These are phyloP conservation scores for Termitomyces sp. DNA, from an alignment of 768 basidiomycete species.

Conservation along the genomic window DNA sequence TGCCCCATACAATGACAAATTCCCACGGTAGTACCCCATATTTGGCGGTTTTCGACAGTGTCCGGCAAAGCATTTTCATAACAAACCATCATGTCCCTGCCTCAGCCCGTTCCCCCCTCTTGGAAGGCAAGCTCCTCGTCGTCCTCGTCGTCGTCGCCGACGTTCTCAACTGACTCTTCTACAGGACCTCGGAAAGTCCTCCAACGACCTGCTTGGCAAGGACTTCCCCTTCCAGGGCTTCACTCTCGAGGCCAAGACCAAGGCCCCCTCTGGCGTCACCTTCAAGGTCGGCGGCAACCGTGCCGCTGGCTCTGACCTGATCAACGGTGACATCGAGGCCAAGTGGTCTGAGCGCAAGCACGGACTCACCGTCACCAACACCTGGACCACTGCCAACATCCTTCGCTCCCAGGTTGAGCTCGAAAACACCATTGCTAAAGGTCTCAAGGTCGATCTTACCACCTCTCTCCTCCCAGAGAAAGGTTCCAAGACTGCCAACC, in stretches of 20 bases:
- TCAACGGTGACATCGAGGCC: constrained; percentile 90
- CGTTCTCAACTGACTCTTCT: constrained; percentile 5
- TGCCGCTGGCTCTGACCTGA: constrained; percentile 67
- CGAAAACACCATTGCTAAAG: constrained; percentile 96
- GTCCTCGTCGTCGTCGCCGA: not conserved
- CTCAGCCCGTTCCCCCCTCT: constrained; percentile 94
- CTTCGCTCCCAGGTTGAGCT: constrained; percentile 91
- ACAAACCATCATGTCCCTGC: constrained; percentile 68
- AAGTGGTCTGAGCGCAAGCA: constrained; percentile 91
- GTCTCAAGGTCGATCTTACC: constrained; percentile 91
- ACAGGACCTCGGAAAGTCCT: constrained; percentile 95
- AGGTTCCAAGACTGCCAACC: constrained; percentile 76
- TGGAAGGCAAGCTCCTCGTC: constrained; percentile 72
- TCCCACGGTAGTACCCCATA: constrained; percentile 21
- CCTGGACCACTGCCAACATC: constrained; percentile 93
- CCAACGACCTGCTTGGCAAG: constrained; percentile 89
- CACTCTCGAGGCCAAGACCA: constrained; percentile 82
- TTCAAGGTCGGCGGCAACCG: constrained; percentile 91
- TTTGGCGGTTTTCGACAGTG: constrained; percentile 10
- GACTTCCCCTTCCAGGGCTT: constrained; percentile 83
- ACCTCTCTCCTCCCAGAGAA: constrained; percentile 86
- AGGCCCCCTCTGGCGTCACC: constrained; percentile 82
- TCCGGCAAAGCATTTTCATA: constrained; percentile 15
- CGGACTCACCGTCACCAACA: constrained; percentile 90
- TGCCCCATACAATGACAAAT: constrained; percentile 13